A percentile compares a stretch with the other conserved stretches of the same genome.
phyloP scores from a whole-genome alignment of 140 eudicot species.

The Anethum foeniculum region DNA sequence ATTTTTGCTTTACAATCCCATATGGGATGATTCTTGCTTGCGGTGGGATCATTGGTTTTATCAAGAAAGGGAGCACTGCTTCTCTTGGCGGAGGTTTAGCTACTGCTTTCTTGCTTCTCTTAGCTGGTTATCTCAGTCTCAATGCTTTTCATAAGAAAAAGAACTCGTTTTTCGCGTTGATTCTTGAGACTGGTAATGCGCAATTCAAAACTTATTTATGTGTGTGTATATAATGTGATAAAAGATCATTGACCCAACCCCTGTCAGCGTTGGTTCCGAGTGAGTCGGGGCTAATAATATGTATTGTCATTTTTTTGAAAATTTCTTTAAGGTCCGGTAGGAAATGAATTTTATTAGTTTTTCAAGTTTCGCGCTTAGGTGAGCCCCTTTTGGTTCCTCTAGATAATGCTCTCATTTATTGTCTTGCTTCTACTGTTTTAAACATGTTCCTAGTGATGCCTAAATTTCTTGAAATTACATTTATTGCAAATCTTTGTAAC shows the following conservation, averaged over 20 bases:
- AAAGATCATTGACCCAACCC: not conserved
- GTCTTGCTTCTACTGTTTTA: not conserved
- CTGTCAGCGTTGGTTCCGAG: no score
- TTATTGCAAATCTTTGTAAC: not conserved
- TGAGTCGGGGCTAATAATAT: no score
- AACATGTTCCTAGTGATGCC: not conserved
- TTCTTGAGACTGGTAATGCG: slow-evolving; percentile 62
- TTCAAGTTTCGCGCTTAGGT: no score
- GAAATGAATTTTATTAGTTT: no score
- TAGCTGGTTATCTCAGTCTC: slow-evolving; percentile 84
- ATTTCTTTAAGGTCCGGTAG: no score
- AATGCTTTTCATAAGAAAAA: slow-evolving; percentile 62
- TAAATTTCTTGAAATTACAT: not conserved
- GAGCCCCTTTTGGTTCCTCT: no score
- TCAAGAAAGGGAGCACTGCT: slow-evolving; percentile 71
- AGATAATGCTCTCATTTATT: not conserved
- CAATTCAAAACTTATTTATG: not conserved
- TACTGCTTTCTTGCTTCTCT: slow-evolving; percentile 59
- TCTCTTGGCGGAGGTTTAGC: slow-evolving; percentile 85
- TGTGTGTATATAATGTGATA: not conserved
- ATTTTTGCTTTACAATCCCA: slow-evolving; percentile 95
- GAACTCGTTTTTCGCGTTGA: slow-evolving; percentile 59
- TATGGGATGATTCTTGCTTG: slow-evolving; percentile 64
- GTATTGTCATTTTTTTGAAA: no score
- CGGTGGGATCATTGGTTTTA: slow-evolving; percentile 81